Percentiles rank a stretch among this genome's conserved stretches.
Evolutionary conservation across 2,329 filamentous ascomycete species (phyloP).

Genomic region (Cercospora canescens): DNA sequence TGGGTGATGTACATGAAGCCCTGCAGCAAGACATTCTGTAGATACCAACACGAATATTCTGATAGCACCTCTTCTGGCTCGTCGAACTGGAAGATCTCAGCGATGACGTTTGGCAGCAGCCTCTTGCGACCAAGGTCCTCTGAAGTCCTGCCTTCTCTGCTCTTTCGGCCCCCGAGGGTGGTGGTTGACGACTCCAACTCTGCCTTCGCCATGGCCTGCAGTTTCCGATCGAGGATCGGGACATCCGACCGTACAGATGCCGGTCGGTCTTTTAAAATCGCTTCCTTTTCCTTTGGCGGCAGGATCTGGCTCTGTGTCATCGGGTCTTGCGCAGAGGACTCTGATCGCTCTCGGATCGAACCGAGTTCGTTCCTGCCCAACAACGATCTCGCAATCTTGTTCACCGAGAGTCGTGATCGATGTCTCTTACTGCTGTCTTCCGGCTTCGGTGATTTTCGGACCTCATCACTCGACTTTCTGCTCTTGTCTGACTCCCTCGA

Average conservation of each 20-base stretch:
- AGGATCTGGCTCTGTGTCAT: slow-evolving; percentile 36
- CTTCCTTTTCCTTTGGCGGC: slow-evolving; percentile 24
- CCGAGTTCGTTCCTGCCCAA: slow-evolving; percentile 36
- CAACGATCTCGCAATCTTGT: slow-evolving; percentile 66
- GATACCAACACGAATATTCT: slow-evolving; percentile 90
- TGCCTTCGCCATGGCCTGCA: slow-evolving; percentile 32
- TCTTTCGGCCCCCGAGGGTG: slow-evolving; percentile 25
- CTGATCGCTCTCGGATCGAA: slow-evolving; percentile 46
- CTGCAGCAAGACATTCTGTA: slow-evolving; percentile 88
- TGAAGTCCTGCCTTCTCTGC: slow-evolving; percentile 22
- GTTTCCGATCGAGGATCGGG: slow-evolving; percentile 74
- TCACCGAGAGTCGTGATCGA: slow-evolving; percentile 61
- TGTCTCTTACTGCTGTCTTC: slow-evolving; percentile 38
- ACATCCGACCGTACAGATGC: slow-evolving; percentile 52
- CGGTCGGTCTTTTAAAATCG: slow-evolving; percentile 23
- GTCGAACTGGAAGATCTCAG: slow-evolving; percentile 77
- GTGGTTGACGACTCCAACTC: slow-evolving; percentile 32
- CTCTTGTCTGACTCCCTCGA: slow-evolving; percentile 1
- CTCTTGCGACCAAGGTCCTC: slow-evolving; percentile 7
- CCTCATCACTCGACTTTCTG: background rate
- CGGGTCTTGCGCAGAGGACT: slow-evolving; percentile 30
- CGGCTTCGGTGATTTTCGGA: slow-evolving; percentile 3
- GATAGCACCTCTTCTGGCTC: slow-evolving; percentile 80
- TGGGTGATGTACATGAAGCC: slow-evolving; percentile 95
- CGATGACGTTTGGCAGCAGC: slow-evolving; percentile 28